A percentile compares a stretch with the other conserved stretches of the same genome.
These are phyloP conservation scores for Kwoniella heveanensis DNA, from an alignment of 768 basidiomycete species.

Conservation along the genomic window DNA sequence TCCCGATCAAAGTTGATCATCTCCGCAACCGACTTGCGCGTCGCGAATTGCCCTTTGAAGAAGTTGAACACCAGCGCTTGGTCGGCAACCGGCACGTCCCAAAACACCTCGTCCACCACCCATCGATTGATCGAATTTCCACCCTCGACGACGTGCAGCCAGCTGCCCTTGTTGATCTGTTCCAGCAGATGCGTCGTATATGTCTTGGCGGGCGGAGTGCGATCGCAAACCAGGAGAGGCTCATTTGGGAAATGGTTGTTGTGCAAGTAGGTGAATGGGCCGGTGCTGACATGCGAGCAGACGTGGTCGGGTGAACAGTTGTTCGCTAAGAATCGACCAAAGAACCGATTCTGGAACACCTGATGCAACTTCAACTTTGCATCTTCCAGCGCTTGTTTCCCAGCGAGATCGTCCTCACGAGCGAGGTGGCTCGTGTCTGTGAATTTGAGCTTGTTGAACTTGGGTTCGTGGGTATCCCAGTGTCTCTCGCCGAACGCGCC, in stretches of 20 bases:
- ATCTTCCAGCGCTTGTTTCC: neutral
- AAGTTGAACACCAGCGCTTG: slow-evolving; percentile 7
- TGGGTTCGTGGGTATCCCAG: slow-evolving; percentile 9
- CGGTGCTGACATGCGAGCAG: neutral
- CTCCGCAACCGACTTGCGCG: neutral
- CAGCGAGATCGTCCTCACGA: neutral
- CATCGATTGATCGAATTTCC: neutral
- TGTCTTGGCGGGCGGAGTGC: neutral
- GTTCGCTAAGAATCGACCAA: slow-evolving; percentile 2
- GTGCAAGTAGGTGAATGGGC: slow-evolving; percentile 3
- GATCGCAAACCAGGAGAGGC: neutral
- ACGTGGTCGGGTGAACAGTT: neutral
- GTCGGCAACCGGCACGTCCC: neutral
- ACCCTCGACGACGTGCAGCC: slow-evolving; percentile 7
- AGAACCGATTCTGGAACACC: slow-evolving; percentile 7
- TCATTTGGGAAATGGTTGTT: slow-evolving; percentile 15
- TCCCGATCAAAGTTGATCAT: neutral
- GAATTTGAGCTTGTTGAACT: slow-evolving; percentile 7
- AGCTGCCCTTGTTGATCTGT: slow-evolving; percentile 7
- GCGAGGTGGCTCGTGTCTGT: neutral
- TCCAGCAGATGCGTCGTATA: slow-evolving; percentile 8
- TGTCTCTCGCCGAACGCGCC: neutral
- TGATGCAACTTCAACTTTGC: neutral
- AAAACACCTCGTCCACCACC: slow-evolving; percentile 3
- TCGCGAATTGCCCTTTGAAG: neutral